phyloP scores from a whole-genome alignment of 306 rosid species.

The Vicia villosa region DNA sequence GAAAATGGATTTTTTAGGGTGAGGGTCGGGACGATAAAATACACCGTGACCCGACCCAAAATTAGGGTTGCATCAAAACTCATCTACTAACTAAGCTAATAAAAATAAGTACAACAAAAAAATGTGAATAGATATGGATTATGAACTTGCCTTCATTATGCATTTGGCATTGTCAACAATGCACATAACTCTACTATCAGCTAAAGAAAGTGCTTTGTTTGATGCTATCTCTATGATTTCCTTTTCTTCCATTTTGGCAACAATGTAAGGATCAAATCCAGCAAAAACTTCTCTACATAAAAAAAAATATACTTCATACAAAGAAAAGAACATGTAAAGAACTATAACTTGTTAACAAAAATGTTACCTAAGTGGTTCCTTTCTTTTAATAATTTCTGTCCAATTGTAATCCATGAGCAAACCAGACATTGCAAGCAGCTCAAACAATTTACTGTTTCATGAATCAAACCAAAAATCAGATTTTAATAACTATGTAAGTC shows the following conservation, averaged over 20 bases:
- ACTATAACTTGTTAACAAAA: too few relatives aligned
- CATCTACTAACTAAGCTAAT: neutral
- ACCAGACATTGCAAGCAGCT: slow-evolving; percentile 93
- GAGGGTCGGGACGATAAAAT: too few relatives aligned
- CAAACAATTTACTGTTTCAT: slow-evolving; percentile 78
- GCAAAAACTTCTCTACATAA: slow-evolving; percentile 70
- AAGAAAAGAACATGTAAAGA: neutral
- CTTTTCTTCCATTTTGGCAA: slow-evolving; percentile 88
- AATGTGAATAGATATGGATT: neutral
- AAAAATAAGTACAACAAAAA: neutral
- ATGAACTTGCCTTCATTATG: slow-evolving; percentile 73
- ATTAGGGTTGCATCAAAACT: neutral
- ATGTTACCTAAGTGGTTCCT: slow-evolving; percentile 72
- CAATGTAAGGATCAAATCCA: slow-evolving; percentile 71
- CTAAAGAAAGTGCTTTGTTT: slow-evolving; percentile 66
- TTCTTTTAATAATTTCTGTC: slow-evolving; percentile 94
- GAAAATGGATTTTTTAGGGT: too few relatives aligned
- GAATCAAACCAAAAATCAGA: too few relatives aligned
- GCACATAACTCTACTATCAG: slow-evolving; percentile 85
- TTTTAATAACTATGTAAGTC: too few relatives aligned
- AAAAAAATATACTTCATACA: neutral
- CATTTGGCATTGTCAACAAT: slow-evolving; percentile 89
- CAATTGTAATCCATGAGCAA: slow-evolving; percentile 97
- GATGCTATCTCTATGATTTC: slow-evolving; percentile 74
- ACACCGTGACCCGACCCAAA: too few relatives aligned